phyloP scores from a whole-genome alignment of 129 eudicot species.

The Flaveria bidentis region DNA sequence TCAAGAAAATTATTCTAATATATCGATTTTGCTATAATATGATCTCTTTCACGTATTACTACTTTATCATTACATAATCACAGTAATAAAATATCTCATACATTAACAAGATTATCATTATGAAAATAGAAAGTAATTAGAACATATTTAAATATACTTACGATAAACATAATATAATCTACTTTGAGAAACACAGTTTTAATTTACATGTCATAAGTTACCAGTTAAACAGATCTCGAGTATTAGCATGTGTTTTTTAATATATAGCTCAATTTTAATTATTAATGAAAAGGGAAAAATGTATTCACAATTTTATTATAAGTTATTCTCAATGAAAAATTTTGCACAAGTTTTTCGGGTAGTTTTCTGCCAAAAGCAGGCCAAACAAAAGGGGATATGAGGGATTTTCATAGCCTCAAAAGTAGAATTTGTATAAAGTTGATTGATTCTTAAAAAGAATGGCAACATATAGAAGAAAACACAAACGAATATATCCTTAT shows the following conservation, averaged over 20 bases:
- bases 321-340: not conserved
- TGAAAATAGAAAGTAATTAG: too few relatives aligned
- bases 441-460: slow-evolving; percentile 8
- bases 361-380: slow-evolving; percentile 9
- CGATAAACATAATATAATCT: too few relatives aligned
- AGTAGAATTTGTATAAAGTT: not conserved
- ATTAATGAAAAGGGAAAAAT: not conserved
- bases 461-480: slow-evolving; percentile 20
- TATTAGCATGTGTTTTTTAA: not conserved
- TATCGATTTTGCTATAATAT: not conserved
- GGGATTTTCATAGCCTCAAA: slow-evolving; percentile 9
- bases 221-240: too few relatives aligned
- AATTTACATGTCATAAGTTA: too few relatives aligned
- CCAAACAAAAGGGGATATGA: slow-evolving; percentile 18
- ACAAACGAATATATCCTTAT: slow-evolving; percentile 2
- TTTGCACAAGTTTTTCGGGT: not conserved
- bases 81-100: too few relatives aligned
- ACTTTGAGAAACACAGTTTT: too few relatives aligned
- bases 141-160: too few relatives aligned
- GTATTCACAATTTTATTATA: not conserved
- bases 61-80: too few relatives aligned
- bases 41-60: not conserved
- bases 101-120: too few relatives aligned
- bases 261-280: not conserved
- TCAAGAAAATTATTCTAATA: too few relatives aligned